Evolutionary conservation across 805 yeast genomes (phyloP).

Genomic region (Cyberlindnera americana): DNA sequence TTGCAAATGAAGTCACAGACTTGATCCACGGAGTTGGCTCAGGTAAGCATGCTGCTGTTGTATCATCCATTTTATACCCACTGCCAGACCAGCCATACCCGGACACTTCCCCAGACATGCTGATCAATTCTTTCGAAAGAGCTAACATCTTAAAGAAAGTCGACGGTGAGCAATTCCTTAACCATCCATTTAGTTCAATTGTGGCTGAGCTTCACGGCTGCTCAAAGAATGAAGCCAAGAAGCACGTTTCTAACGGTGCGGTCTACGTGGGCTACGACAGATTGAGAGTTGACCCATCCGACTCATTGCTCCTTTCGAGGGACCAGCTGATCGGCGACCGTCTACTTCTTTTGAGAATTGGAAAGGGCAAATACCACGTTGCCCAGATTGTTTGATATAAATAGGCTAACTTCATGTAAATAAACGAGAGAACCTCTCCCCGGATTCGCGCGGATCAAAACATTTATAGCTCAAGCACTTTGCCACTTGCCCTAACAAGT

Average conservation of each 20-base stretch:
- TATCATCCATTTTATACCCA: slow-evolving; percentile 67
- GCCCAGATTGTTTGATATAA: slow-evolving; percentile 33
- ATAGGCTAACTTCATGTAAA: not conserved
- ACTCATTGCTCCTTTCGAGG: slow-evolving; percentile 43
- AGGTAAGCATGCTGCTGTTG: slow-evolving; percentile 62
- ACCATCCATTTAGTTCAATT: slow-evolving; percentile 46
- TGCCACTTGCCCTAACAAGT: not conserved
- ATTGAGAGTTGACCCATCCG: slow-evolving; percentile 49
- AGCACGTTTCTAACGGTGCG: slow-evolving; percentile 66
- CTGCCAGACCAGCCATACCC: slow-evolving; percentile 46
- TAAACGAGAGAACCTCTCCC: not conserved
- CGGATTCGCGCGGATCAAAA: not conserved
- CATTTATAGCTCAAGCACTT: too few relatives aligned
- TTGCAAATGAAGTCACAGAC: slow-evolving; percentile 85
- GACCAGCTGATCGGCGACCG: slow-evolving; percentile 54
- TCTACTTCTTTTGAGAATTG: slow-evolving; percentile 65
- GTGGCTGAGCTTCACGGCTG: slow-evolving; percentile 46
- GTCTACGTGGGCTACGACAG: slow-evolving; percentile 66
- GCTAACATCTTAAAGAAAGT: slow-evolving; percentile 51
- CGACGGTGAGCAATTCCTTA: slow-evolving; percentile 33
- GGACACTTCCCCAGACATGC: slow-evolving; percentile 44
- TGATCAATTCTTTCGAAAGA: slow-evolving; percentile 51
- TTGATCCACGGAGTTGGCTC: slow-evolving; percentile 80
- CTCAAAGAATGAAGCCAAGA: slow-evolving; percentile 54
- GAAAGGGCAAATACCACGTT: slow-evolving; percentile 65